A percentile compares a stretch with the other conserved stretches of the same genome.
Evolutionary conservation across 805 yeast species (phyloP).

Genomic region (Barnettozyma populi): DNA sequence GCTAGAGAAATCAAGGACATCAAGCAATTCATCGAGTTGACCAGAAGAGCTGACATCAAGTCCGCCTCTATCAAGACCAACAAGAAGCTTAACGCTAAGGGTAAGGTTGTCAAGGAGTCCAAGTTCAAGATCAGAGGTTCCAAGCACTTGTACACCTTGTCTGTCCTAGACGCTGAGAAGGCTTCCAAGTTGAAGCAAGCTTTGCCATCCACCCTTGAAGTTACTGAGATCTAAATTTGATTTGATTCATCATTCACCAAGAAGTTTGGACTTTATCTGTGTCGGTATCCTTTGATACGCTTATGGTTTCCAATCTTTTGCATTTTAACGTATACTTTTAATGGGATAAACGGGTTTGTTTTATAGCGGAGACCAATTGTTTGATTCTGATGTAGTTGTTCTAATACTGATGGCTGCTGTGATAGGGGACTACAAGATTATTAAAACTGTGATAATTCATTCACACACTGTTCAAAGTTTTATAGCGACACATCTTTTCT

Average conservation of each 20-base stretch:
- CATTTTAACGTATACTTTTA: conserved; percentile 14
- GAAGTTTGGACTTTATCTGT: neutral
- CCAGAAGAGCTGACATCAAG: conserved; percentile 93
- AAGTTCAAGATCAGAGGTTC: conserved; percentile 99
- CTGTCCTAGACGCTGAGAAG: conserved; percentile 91
- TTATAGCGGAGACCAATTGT: conserved; percentile 3
- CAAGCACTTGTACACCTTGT: conserved; percentile 89
- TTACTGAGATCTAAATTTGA: conserved; percentile 40
- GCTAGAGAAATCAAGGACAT: conserved; percentile 83
- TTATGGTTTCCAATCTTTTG: neutral
- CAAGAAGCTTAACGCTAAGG: conserved; percentile 73
- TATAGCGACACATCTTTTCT: neutral
- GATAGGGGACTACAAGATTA: too few relatives aligned
- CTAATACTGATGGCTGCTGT: neutral
- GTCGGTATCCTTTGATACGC: neutral
- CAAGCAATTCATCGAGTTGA: conserved; percentile 94
- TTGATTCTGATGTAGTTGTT: neutral
- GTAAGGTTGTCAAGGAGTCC: conserved; percentile 86
- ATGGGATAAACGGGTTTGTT: conserved; percentile 17
- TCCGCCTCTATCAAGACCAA: conserved; percentile 92
- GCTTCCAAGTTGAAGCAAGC: conserved; percentile 97
- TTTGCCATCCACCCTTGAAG: conserved; percentile 88
- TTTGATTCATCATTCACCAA: neutral
- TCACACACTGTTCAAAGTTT: neutral
- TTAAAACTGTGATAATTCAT: too few relatives aligned